phyloP scores from a whole-genome alignment of 805 yeast genomes.

The Cyberlindnera bimundalis region DNA sequence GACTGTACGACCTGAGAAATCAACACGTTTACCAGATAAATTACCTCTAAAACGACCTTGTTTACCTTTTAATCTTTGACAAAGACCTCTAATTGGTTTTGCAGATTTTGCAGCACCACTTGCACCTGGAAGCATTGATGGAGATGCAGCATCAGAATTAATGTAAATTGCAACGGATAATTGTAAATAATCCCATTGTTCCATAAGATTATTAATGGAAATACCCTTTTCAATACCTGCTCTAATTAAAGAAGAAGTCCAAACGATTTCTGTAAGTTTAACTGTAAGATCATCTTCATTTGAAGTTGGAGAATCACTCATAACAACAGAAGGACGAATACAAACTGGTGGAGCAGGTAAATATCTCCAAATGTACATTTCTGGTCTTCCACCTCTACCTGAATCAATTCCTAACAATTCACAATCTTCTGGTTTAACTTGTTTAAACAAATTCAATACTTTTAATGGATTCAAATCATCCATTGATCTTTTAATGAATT shows the following conservation, averaged over 20 bases:
- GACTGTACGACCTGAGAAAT: slow-evolving; percentile 96
- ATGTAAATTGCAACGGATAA: slow-evolving; percentile 95
- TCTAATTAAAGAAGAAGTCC: slow-evolving; percentile 91
- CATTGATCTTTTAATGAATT: slow-evolving; percentile 78
- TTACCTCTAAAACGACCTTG: slow-evolving; percentile 99
- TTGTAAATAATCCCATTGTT: slow-evolving; percentile 98
- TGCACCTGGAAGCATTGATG: slow-evolving; percentile 71
- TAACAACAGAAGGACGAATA: slow-evolving; percentile 93
- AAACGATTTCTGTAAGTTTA: slow-evolving; percentile 91
- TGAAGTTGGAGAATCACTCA: slow-evolving; percentile 84
- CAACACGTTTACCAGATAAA: slow-evolving; percentile 96
- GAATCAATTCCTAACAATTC: slow-evolving; percentile 90
- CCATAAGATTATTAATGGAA: slow-evolving; percentile 90
- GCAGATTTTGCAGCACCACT: slow-evolving; percentile 50
- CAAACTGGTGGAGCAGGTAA: slow-evolving; percentile 99
- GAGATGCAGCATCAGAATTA: slow-evolving; percentile 89
- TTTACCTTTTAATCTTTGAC: slow-evolving; percentile 96
- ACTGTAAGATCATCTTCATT: slow-evolving; percentile 98
- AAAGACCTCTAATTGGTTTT: slow-evolving; percentile 85
- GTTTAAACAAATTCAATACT: slow-evolving; percentile 82
- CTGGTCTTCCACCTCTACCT: slow-evolving; percentile 87
- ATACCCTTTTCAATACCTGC: slow-evolving; percentile 96
- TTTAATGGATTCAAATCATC: slow-evolving; percentile 94
- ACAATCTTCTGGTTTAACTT: slow-evolving; percentile 81
- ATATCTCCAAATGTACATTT: slow-evolving; percentile 94